Evolutionary conservation across 148 eudicot genomes (phyloP).

Genomic region (Dysphania ambrosioides): DNA sequence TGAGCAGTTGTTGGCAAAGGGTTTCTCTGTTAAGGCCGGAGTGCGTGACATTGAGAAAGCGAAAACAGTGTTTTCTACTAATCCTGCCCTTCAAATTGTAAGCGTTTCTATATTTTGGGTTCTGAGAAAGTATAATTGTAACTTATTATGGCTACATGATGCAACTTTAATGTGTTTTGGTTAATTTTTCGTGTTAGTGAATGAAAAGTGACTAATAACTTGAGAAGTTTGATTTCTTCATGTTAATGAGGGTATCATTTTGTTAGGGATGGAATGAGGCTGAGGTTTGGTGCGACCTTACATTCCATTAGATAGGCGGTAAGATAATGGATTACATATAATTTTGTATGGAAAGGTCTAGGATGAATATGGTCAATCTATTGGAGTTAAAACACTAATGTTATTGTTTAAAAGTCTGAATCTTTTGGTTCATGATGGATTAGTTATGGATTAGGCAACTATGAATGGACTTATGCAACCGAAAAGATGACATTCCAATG

Average conservation of each 20-base stretch:
- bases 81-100: conserved; percentile 74
- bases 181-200: background rate
- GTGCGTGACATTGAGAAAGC: conserved; percentile 81
- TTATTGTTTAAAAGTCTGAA: background rate
- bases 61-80: conserved; percentile 43
- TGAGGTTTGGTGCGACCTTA: background rate
- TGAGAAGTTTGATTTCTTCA: background rate
- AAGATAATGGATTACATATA: background rate
- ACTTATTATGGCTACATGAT: background rate
- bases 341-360: background rate
- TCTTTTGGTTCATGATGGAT: background rate
- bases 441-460: background rate
- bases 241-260: background rate
- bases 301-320: background rate
- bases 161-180: background rate
- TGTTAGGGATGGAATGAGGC: background rate
- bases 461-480: background rate
- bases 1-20: conserved; percentile 77
- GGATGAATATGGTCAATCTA: background rate
- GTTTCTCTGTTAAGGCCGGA: conserved; percentile 91
- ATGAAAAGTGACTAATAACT: background rate
- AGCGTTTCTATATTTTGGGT: conserved; percentile 26
- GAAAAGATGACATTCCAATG: background rate
- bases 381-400: background rate
- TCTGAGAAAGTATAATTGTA: too few relatives aligned